Evolutionary conservation across 371 early-diverging fungal genomes (phyloP).

Genomic region (Sporodiniella umbellata): DNA sequence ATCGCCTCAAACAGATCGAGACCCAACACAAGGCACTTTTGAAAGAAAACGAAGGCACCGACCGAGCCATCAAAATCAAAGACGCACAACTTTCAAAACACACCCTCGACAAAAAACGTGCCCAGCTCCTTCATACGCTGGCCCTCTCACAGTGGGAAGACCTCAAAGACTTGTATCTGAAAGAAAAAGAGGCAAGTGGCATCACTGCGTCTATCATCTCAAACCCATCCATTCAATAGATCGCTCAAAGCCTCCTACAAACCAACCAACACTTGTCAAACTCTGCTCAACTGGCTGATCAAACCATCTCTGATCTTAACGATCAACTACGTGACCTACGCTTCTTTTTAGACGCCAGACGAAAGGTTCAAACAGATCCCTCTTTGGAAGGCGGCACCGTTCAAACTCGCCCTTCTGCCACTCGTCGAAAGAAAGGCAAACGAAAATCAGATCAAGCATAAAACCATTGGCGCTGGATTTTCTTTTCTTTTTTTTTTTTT

Average conservation of each 20-base stretch:
- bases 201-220: too few relatives aligned
- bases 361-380: constrained; percentile 27
- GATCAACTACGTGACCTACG: constrained; percentile 38
- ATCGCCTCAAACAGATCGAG: constrained; percentile 5
- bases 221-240: constrained; percentile 6
- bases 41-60: constrained; percentile 8
- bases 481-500: constrained; percentile 14
- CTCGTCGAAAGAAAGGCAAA: not conserved
- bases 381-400: constrained; percentile 27
- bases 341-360: constrained; percentile 32
- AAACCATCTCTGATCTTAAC: constrained; percentile 20
- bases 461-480: too few relatives aligned
- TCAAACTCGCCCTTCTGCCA: constrained; percentile 3
- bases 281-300: constrained; percentile 15
- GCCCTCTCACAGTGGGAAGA: too few relatives aligned
- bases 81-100: constrained; percentile 1
- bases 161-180: constrained; percentile 13
- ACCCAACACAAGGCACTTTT: constrained; percentile 9
- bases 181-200: constrained; percentile 26
- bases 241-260: constrained; percentile 14
- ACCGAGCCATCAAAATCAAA: constrained; percentile 1
- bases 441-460: not conserved
- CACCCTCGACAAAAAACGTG: constrained; percentile 15
- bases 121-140: too few relatives aligned
- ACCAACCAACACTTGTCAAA: constrained; percentile 19